Evolutionary conservation across 139 green algal species (phyloP), one percentile per base, ranked within the genome.

Genomic region (Chlamydomonas urium): DNA sequence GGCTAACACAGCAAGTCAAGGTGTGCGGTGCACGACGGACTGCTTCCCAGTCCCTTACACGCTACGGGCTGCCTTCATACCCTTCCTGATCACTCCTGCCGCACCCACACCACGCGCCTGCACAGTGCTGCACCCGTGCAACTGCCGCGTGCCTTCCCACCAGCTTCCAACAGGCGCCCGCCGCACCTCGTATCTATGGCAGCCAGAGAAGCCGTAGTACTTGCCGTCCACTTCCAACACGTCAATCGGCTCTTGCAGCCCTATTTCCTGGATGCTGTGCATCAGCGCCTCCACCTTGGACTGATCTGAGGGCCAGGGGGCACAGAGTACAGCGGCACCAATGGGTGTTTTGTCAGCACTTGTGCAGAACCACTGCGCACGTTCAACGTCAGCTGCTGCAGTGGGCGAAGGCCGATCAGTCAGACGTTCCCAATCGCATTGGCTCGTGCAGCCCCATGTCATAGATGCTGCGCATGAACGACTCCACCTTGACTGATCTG

Each of bases 131-230:
- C 6, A 26, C 21, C 4, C 28, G 19, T 38, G 58, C 38, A 4
- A 17, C 8, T 42, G 29, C 58, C 14, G 4, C 5, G 4, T 66
- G 29, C 6, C 29, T n/a, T 45, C 24, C 66, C 33, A 33, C 34
- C 8, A 3, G 1, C 31, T 50, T 24, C 31, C 33, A 5, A 28
- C 21, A 48, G 38, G 19, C 53, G 10, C 23, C 17, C 4, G 14
- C 26, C 59, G 10, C 38, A 87, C 82, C 76, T 94, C 89, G 37
- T 69, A 94, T 29, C 91, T 67, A 62, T 96, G 92, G 66, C 92
- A 97, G 32, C 93, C 93, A 17, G 79, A 90, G 80, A 97, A 97
- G 32, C 93, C 93, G 47, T 92, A 96, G 47, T 88, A 90, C 5
- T 82, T 42, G 17, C 89, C 89, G 28, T 95, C 90, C 10, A 96